Evolutionary conservation across 2,329 filamentous ascomycete species (phyloP).

Genomic region (Zasmidium angulare): DNA sequence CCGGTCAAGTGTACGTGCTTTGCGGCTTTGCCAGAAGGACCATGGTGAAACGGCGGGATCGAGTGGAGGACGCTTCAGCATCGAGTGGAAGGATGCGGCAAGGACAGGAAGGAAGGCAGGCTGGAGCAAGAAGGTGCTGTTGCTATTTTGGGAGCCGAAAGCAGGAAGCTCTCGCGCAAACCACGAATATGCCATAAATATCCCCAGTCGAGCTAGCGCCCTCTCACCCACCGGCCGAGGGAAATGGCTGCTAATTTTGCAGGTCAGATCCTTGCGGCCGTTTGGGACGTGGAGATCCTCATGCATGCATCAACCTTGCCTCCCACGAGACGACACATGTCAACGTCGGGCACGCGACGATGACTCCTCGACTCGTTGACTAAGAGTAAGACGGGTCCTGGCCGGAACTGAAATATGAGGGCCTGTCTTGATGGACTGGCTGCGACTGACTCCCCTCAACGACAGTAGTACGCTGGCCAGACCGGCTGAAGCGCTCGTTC

Average conservation of each 20-base stretch:
- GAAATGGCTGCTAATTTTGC: not conserved
- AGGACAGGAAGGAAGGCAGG: not conserved
- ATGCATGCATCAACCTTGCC: slow-evolving; percentile 12
- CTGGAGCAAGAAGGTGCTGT: slow-evolving; percentile 10
- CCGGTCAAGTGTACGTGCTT: too few species aligned
- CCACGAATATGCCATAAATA: slow-evolving; percentile 11
- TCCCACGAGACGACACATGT: slow-evolving; percentile 6
- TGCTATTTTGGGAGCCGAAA: slow-evolving; percentile 14
- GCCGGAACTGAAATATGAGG: not conserved
- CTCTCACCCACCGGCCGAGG: not conserved
- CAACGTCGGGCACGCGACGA: not conserved
- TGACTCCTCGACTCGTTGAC: not conserved
- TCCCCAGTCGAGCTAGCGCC: not conserved
- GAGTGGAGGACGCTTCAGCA: slow-evolving; percentile 16
- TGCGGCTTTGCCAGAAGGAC: slow-evolving; percentile 6
- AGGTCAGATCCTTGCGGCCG: not conserved
- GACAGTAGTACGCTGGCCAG: not conserved
- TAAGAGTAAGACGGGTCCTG: not conserved
- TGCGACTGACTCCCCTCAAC: not conserved
- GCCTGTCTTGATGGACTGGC: not conserved
- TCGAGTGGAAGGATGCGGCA: not conserved
- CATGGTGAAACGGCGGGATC: slow-evolving; percentile 18
- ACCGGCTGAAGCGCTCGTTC: not conserved
- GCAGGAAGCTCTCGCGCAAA: not conserved
- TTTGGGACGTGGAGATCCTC: slow-evolving; percentile 2